Percentiles rank a stretch among this genome's conserved stretches.
Evolutionary conservation across 805 yeast genomes (phyloP).

Genomic region (Kregervanrija fluxuum): DNA sequence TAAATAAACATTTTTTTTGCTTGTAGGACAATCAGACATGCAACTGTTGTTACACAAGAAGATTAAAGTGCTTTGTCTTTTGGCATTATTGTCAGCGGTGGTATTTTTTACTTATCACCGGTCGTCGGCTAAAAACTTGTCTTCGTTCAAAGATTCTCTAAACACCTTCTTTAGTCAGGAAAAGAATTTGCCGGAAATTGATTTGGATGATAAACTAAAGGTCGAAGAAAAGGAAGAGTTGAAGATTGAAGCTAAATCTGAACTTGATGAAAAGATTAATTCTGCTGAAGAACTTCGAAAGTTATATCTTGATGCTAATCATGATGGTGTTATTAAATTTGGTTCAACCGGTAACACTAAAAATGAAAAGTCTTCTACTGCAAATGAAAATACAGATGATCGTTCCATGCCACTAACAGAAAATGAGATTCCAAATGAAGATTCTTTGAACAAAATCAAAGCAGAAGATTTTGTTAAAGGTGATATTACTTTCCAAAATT

Average conservation of each 20-base stretch:
- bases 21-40: too few species aligned
- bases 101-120: constrained; percentile 7
- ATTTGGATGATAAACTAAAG: too few species aligned
- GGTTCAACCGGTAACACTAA: constrained; percentile 24
- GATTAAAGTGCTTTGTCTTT: too few species aligned
- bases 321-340: constrained; percentile 15
- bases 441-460: constrained; percentile 20
- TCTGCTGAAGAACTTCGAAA: constrained; percentile 17
- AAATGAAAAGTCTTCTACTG: constrained; percentile 6
- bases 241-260: too few species aligned
- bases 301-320: constrained; percentile 17
- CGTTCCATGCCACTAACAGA: constrained; percentile 23
- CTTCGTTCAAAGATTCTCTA: background rate
- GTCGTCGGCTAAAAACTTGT: constrained; percentile 14
- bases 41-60: too few species aligned
- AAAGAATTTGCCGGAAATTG: too few species aligned
- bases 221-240: too few species aligned
- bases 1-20: too few species aligned
- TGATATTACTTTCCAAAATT: constrained; percentile 27
- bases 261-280: too few species aligned
- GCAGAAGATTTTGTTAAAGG: constrained; percentile 25
- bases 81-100: constrained; percentile 6
- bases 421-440: constrained; percentile 21
- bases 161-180: too few species aligned
- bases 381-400: constrained; percentile 18